phyloP scores from a whole-genome alignment of 805 yeast genomes.

The Candida awuae region DNA sequence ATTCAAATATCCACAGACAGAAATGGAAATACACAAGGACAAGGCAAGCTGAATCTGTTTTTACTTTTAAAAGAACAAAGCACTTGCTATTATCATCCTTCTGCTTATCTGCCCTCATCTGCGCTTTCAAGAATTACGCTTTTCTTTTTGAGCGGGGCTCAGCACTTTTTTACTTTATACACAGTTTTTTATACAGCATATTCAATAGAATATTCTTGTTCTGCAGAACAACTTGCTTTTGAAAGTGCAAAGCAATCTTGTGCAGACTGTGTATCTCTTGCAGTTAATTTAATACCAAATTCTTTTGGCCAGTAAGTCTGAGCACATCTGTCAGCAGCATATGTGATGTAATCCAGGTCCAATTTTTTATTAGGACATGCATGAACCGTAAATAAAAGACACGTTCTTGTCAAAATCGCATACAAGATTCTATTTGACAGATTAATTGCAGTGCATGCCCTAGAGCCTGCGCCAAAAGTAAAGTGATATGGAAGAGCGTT shows the following conservation, averaged over 20 bases:
- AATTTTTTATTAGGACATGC: slow-evolving; percentile 8
- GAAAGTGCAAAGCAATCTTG: slow-evolving; percentile 11
- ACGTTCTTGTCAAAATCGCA: slow-evolving; percentile 13
- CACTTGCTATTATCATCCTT: too few relatives aligned
- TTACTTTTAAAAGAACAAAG: too few relatives aligned
- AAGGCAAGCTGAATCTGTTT: too few relatives aligned
- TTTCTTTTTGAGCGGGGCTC: too few relatives aligned
- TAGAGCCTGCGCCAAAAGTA: slow-evolving; percentile 20
- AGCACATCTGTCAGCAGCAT: slow-evolving; percentile 17
- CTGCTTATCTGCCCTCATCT: too few relatives aligned
- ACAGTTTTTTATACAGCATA: too few relatives aligned
- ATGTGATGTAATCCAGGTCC: slow-evolving; percentile 14
- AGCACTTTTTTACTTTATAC: too few relatives aligned
- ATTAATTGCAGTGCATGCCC: slow-evolving; percentile 21
- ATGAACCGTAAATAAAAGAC: slow-evolving; percentile 14
- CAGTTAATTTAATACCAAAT: slow-evolving; percentile 13
- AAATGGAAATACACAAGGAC: too few relatives aligned
- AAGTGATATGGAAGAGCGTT: slow-evolving; percentile 20
- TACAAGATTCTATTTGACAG: slow-evolving; percentile 17
- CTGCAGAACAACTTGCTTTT: slow-evolving; percentile 6
- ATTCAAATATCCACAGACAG: too few relatives aligned
- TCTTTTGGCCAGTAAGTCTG: slow-evolving; percentile 19
- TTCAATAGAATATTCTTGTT: slow-evolving; percentile 15
- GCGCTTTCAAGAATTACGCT: too few relatives aligned
- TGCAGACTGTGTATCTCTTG: slow-evolving; percentile 9